Base-by-base conservation (phyloP, 192 early-diverging fungal species). In the Coemansia sp. region DNA sequence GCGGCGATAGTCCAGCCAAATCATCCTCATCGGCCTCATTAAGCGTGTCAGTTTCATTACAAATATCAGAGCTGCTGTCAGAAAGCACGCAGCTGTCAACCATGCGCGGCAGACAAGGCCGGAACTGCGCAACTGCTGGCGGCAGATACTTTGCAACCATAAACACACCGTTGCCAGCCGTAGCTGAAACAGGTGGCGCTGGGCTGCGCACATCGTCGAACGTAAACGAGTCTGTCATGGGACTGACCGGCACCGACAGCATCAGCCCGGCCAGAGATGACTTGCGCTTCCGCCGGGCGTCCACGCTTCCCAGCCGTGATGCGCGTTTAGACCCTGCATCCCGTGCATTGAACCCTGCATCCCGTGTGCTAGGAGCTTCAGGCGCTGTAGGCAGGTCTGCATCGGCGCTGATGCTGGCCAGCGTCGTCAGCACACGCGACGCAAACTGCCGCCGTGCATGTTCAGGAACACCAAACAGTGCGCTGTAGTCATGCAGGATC, bases 111-210 rank as follows among this genome's bases (percentile, higher is more conserved):
- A 79, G 22, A 19, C 19, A 67, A 50, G 76, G 76, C 1, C 66
- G 38, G 48, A 67, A 79, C 61, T 66, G 76, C 47, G 71, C 66
- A 17, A 79, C 62, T 37, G 65, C 70, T 24, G 25, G 41, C 12
- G 76, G 76, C 60, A 79, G 55, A 49, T 79, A 70, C 53, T 69
- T 69, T 56, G 71, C 67, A 1, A 70, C 64, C 17, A 79, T 73
- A 22, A 79, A 73, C 47, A 60, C 62, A 8, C 76, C 61, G 57
- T 56, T 39, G 10, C 41, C 23, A 27, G 43, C 8, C 48, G 35
- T 19, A 8, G 45, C 14, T 21, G 43, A 39, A 15, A 7, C 8
- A 8, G 51, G 17, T 48, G 32, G 35, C 60, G n/a, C 25, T 27
- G 69, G 69, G 27, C 59, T 58, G 17, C 23, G 55, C 25, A 56